Conservation (phyloP, 106 monocot species). For the Dioscorea dumetorum region DNA sequence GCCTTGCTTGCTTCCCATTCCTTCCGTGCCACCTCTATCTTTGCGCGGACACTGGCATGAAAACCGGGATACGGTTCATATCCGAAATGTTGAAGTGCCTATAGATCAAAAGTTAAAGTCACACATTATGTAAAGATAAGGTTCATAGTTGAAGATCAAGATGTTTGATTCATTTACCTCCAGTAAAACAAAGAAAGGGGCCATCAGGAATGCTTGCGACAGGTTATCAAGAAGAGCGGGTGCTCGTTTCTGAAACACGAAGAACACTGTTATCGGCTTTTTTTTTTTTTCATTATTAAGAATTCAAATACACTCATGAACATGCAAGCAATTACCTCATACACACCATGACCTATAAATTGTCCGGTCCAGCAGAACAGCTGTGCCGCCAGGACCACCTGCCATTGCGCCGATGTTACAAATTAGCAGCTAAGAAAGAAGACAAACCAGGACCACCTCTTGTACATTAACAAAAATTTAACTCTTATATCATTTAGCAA, state of each 20-base stretch:
- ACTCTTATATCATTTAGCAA: too few species aligned
- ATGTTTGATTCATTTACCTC: slow-evolving; percentile 28
- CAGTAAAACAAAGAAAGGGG: slow-evolving; percentile 60
- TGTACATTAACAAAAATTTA: too few species aligned
- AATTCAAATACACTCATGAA: too few species aligned
- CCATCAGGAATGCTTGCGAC: slow-evolving; percentile 48
- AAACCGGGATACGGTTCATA: slow-evolving; percentile 75
- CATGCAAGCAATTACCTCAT: slow-evolving; percentile 38
- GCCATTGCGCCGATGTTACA: not conserved
- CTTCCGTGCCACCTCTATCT: slow-evolving; percentile 35
- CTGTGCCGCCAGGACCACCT: slow-evolving; percentile 62
- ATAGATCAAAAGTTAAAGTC: not conserved
- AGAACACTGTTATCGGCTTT: not conserved
- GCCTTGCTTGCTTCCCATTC: slow-evolving; percentile 37
- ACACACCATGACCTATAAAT: slow-evolving; percentile 69
- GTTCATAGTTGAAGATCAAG: not conserved
- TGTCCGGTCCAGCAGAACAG: slow-evolving; percentile 58
- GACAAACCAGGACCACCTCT: too few species aligned
- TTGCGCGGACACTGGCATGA: slow-evolving; percentile 28
- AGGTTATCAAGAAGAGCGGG: slow-evolving; percentile 58
- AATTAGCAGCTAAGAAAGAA: not conserved
- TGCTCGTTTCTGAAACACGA: slow-evolving; percentile 37
- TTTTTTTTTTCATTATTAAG: too few species aligned
- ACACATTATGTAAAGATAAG: not conserved
- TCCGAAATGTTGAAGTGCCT: slow-evolving; percentile 38